Base-by-base conservation (phyloP, 352 stramenopile species). In the Pythium monospermum region DNA sequence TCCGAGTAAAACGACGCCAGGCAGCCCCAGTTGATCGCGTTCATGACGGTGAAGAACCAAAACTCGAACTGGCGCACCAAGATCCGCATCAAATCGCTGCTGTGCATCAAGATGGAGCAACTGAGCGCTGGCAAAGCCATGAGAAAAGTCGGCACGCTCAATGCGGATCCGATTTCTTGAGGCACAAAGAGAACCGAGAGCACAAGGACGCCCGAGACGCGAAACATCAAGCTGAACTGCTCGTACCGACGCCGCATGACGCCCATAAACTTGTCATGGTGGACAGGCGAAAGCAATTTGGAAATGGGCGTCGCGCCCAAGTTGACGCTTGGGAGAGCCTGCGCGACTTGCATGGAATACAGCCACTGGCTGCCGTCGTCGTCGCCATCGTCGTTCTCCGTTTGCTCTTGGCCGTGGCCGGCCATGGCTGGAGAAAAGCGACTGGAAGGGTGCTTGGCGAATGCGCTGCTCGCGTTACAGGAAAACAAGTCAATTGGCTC, bases 1-100 rank as follows among this genome's bases (percentile, higher is more conserved):
- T 76, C 68, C 13, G 11, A 30, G 13, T 55, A 49, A 4, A 76
- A 58, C 22, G 48, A 54, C 1, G 57, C 52, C 1, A 73, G 46
- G 11, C 56, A 2, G 3, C 32, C 10, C 64, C 68, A 73, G 13
- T 57, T 65, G 12, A 62, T 4, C 2, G 65, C 4, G 30, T 73
- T 76, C 7, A 62, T 46, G 19, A 53, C 42, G 7, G 64, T 63
- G 41, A 76, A 76, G 48, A 73, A 76, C 64, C 68, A 76, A 32
- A 71, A 76, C 12, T 76, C 68, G 52, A 67, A 73, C 18, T 73
- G 45, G 11, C 36, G 40, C 2, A 54, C 16, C 8, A 72, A 42
- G 12, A 69, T 49, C n/a, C 21, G 27, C n/a, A 68, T 11, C 47
- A 73, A 59, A 31, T 73, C 64, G 43, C 55, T 38, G 15, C 64